Percentiles rank a stretch among this genome's conserved stretches.
Evolutionary conservation across 2,329 filamentous ascomycete genomes (phyloP).

Genomic region (Colletotrichum tanaceti): DNA sequence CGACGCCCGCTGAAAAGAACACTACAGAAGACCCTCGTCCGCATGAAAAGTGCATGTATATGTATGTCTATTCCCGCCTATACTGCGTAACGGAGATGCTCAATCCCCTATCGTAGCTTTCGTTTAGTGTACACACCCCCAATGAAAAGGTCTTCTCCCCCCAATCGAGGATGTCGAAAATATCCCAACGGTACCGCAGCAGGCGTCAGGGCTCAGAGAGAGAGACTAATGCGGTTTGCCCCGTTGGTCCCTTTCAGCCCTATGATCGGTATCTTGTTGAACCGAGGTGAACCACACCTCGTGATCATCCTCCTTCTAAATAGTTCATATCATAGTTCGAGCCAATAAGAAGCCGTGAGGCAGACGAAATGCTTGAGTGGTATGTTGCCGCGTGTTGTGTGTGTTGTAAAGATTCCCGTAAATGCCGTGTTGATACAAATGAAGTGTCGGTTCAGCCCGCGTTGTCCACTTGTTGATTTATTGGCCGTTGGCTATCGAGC

Average conservation of each 20-base stretch:
- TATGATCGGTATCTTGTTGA: neutral
- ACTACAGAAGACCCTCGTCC: neutral
- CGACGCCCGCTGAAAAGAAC: neutral
- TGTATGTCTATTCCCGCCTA: neutral
- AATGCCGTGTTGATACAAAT: conserved; percentile 20
- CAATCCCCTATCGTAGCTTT: conserved; percentile 4
- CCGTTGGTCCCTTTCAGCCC: neutral
- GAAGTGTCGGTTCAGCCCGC: neutral
- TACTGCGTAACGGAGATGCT: conserved; percentile 3
- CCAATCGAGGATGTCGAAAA: conserved; percentile 13
- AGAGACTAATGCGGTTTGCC: neutral
- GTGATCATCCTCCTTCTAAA: neutral
- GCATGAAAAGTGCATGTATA: conserved; percentile 11
- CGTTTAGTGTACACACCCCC: conserved; percentile 16
- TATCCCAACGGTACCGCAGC: conserved; percentile 6
- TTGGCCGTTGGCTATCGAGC: neutral
- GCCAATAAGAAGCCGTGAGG: conserved; percentile 29
- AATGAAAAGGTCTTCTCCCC: neutral
- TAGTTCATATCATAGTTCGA: conserved; percentile 1
- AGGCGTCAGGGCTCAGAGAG: neutral
- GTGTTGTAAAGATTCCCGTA: conserved; percentile 13
- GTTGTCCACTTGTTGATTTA: conserved; percentile 10
- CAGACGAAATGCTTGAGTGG: conserved; percentile 18
- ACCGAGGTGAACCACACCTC: neutral
- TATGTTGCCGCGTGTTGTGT: neutral